phyloP scores from a whole-genome alignment of 495 filamentous ascomycete species.

The Penicillium canescens region DNA sequence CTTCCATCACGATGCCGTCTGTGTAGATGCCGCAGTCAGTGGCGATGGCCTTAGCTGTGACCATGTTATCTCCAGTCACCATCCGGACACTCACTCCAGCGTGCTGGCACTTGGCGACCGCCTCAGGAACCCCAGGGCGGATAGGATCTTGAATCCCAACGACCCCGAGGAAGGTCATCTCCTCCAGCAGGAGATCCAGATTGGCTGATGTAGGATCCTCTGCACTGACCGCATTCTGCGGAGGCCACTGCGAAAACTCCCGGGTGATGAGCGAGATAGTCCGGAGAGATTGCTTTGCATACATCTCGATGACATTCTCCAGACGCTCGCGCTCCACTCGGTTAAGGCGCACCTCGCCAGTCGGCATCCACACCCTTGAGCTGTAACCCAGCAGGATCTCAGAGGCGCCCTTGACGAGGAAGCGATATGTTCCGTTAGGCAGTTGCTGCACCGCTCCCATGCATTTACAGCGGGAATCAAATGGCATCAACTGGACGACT shows the following conservation, averaged over 20 bases:
- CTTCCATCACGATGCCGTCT: conserved; percentile 80
- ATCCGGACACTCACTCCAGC: conserved; percentile 86
- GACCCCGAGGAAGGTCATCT: conserved; percentile 76
- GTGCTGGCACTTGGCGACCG: conserved; percentile 70
- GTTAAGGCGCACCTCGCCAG: conserved; percentile 65
- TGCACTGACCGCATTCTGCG: conserved; percentile 59
- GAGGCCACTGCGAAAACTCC: conserved; percentile 89
- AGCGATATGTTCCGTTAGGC: conserved; percentile 64
- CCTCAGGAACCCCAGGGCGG: conserved; percentile 71
- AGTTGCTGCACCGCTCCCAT: conserved; percentile 80
- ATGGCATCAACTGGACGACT: conserved; percentile 74
- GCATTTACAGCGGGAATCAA: conserved; percentile 85
- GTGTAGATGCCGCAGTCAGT: conserved; percentile 80
- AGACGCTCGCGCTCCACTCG: conserved; percentile 59
- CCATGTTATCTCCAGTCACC: conserved; percentile 90
- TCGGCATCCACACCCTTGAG: conserved; percentile 38
- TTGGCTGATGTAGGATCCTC: conserved; percentile 66
- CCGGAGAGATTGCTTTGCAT: conserved; percentile 78
- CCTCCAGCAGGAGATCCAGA: conserved; percentile 74
- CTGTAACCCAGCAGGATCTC: conserved; percentile 72
- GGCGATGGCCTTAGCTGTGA: conserved; percentile 83
- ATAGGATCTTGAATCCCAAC: conserved; percentile 90
- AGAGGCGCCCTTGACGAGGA: conserved; percentile 86
- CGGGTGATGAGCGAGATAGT: conserved; percentile 86
- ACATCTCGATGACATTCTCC: conserved; percentile 67